Conservation (phyloP, 768 basidiomycete genomes). For the Termitomyces sp. region DNA sequence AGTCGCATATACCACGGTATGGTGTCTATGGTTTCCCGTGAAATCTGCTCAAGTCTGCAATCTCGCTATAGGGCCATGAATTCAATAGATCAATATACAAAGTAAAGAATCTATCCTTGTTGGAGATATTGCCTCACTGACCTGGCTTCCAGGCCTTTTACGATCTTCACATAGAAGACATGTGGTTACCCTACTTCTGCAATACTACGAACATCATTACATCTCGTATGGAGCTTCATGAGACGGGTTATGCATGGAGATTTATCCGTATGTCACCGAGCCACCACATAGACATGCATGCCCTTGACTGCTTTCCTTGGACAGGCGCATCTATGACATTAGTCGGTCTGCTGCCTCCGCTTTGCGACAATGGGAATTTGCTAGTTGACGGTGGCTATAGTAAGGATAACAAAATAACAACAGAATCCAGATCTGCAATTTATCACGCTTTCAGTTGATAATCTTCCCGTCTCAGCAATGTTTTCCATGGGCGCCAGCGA, state of each 20-base stretch:
- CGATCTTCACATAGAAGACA: constrained; percentile 92
- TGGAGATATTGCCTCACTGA: background rate
- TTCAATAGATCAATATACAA: constrained; percentile 95
- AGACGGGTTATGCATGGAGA: constrained; percentile 98
- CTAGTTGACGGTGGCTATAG: constrained; percentile 88
- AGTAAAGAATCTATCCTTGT: constrained; percentile 28
- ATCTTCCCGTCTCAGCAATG: constrained; percentile 89
- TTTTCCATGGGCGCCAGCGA: constrained; percentile 84
- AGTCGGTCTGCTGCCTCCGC: constrained; percentile 89
- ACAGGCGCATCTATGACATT: constrained; percentile 95
- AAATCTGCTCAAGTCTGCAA: constrained; percentile 4
- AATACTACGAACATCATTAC: constrained; percentile 97
- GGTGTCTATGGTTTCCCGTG: background rate
- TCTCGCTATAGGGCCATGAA: constrained; percentile 78
- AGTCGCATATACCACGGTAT: constrained; percentile 83
- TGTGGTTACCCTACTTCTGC: constrained; percentile 99
- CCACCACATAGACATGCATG: background rate
- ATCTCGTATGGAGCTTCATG: constrained; percentile 95
- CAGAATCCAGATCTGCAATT: background rate
- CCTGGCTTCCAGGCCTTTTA: constrained; percentile 64
- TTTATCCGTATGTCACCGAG: constrained; percentile 58
- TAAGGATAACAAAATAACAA: constrained; percentile 29
- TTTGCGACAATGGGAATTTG: constrained; percentile 92
- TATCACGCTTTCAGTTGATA: constrained; percentile 59
- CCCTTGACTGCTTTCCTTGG: background rate